phyloP scores from a whole-genome alignment of 306 rosid species.

The Pueraria montana region DNA sequence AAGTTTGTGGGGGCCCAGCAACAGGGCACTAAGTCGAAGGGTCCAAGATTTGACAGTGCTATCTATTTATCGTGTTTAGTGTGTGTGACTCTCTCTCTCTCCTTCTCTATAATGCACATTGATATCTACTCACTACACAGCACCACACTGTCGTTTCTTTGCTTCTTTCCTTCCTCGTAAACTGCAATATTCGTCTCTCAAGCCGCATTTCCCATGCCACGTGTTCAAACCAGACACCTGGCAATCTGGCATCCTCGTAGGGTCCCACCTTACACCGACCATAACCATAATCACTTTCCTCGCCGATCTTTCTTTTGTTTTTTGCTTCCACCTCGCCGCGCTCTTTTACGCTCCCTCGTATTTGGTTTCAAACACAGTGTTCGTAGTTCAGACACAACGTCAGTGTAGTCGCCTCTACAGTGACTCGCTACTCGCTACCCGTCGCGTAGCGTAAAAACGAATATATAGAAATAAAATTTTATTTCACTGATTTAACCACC shows the following conservation, averaged over 20 bases:
- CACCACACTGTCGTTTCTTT: constrained; percentile 5
- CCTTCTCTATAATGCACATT: background rate
- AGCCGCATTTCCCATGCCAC: constrained; percentile 65
- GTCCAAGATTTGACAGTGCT: constrained; percentile 34
- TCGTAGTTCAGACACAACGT: background rate
- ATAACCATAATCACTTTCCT: constrained; percentile 25
- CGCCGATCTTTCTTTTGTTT: constrained; percentile 25
- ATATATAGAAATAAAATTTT: no score
- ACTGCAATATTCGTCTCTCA: constrained; percentile 62
- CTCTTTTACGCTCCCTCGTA: background rate
- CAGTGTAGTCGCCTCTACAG: background rate
- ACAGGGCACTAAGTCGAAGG: constrained; percentile 7
- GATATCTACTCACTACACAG: background rate
- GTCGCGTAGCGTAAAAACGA: background rate
- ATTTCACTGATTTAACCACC: no score
- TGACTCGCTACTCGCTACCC: background rate
- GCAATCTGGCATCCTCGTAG: constrained; percentile 1
- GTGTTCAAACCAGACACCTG: constrained; percentile 40
- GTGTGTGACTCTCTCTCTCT: background rate
- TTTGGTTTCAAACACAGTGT: background rate
- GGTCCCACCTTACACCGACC: constrained; percentile 66
- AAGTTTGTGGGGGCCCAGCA: constrained; percentile 54
- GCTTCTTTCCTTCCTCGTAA: constrained; percentile 58
- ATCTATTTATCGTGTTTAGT: background rate
- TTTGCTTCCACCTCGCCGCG: background rate